A percentile compares a stretch with the other conserved stretches of the same genome.
Conservation (phyloP, 257 asterid species). For the Solanum okadae region DNA sequence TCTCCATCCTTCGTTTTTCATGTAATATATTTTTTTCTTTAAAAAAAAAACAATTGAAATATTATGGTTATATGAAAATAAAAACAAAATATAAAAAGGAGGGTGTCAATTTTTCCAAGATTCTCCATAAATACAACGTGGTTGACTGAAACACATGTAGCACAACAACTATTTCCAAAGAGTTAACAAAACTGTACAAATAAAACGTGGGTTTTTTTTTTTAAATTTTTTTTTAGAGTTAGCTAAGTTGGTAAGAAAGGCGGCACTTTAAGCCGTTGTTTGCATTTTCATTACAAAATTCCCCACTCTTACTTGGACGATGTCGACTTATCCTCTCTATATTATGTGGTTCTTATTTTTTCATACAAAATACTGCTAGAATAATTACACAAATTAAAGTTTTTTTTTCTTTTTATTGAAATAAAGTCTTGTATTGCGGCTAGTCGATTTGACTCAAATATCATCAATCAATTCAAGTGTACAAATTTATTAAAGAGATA, state of each 20-base stretch:
- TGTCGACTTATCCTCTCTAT: neutral
- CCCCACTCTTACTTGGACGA: neutral
- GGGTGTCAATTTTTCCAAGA: neutral
- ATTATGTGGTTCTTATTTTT: neutral
- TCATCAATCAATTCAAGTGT: neutral
- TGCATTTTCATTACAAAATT: neutral
- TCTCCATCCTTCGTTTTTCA: neutral
- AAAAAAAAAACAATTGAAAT: neutral
- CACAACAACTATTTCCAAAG: neutral
- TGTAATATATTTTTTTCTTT: neutral
- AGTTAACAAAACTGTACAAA: neutral
- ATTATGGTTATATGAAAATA: neutral
- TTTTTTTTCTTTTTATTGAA: neutral
- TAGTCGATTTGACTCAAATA: neutral
- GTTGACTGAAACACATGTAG: slow-evolving; percentile 1
- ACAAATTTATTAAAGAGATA: neutral
- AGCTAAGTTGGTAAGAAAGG: neutral
- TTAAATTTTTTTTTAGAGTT: too few species aligned
- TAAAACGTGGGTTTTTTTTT: neutral
- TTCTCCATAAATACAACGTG: slow-evolving; percentile 2
- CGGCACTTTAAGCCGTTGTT: slow-evolving; percentile 9
- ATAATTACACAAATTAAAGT: neutral
- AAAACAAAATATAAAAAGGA: neutral
- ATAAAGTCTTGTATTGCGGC: neutral
- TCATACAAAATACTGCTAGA: neutral